These are phyloP conservation scores for Solanum arcanum DNA, from an alignment of 257 asterid species.

Conservation along the genomic window DNA sequence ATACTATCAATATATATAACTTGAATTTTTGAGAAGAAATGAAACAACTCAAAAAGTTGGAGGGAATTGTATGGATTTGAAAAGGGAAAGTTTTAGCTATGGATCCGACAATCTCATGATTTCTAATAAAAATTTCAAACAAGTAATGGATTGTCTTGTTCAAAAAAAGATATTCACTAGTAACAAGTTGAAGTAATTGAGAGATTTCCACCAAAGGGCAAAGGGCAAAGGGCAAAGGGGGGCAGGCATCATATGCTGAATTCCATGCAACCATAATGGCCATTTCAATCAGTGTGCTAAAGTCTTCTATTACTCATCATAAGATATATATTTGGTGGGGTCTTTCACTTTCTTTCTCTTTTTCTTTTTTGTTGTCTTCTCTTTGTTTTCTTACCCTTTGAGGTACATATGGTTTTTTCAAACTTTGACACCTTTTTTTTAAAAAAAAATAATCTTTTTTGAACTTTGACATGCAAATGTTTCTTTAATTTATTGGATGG, in stretches of 20 bases:
- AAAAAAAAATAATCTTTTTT: not conserved
- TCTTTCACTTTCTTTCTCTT: not conserved
- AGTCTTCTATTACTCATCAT: constrained; percentile 41
- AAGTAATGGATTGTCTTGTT: constrained; percentile 25
- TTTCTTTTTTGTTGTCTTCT: constrained; percentile 2
- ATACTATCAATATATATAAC: not conserved
- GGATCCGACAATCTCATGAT: constrained; percentile 53
- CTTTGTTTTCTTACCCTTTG: not conserved
- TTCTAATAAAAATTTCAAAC: constrained; percentile 34
- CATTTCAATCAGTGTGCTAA: constrained; percentile 27
- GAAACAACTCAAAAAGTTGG: not conserved
- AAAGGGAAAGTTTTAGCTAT: constrained; percentile 29
- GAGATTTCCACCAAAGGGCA: not conserved
- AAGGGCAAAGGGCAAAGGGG: not conserved
- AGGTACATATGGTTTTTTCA: not conserved
- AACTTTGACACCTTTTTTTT: not conserved
- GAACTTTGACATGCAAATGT: not conserved
- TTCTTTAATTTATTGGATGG: not conserved
- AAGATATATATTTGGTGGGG: constrained; percentile 35
- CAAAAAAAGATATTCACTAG: constrained; percentile 5
- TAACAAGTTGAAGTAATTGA: constrained; percentile 48
- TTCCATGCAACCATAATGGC: constrained; percentile 89
- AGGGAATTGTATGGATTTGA: constrained; percentile 20
- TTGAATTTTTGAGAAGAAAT: not conserved
- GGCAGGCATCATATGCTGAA: constrained; percentile 40